These are phyloP conservation scores for Didymella exigua DNA, from an alignment of 2,329 filamentous ascomycete species.

Conservation along the genomic window DNA sequence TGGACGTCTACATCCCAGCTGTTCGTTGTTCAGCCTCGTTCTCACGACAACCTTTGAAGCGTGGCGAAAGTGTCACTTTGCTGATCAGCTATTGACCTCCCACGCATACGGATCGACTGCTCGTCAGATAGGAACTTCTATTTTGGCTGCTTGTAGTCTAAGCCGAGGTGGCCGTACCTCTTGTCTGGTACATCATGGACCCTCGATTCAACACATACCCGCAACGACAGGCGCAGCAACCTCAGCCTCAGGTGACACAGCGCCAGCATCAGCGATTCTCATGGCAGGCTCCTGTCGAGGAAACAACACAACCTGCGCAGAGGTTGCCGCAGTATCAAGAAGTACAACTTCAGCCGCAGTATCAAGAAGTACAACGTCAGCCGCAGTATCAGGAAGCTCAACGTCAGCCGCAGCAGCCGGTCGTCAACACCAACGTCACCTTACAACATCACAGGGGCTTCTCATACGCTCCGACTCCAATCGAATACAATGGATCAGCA, in stretches of 20 bases:
- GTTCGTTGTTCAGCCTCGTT: constrained; percentile 5
- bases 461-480: constrained; percentile 46
- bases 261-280: constrained; percentile 22
- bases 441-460: constrained; percentile 36
- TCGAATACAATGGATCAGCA: constrained; percentile 37
- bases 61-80: not conserved
- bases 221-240: constrained; percentile 22
- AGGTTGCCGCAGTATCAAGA: constrained; percentile 8
- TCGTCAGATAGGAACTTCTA: not conserved
- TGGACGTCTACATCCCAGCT: constrained; percentile 11
- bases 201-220: constrained; percentile 25
- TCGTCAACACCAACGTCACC: constrained; percentile 3
- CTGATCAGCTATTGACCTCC: not conserved
- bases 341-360: constrained; percentile 1
- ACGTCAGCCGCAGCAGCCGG: constrained; percentile 2
- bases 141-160: not conserved
- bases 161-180: not conserved
- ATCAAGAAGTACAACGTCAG: constrained; percentile 5
- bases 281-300: constrained; percentile 15
- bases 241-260: constrained; percentile 17
- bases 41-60: not conserved
- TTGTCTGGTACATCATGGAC: constrained; percentile 27
- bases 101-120: not conserved
- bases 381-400: constrained; percentile 9
- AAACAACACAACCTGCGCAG: not conserved